These are phyloP conservation scores for Candida sakaeoensis DNA, from an alignment of 805 yeast species.

Conservation along the genomic window DNA sequence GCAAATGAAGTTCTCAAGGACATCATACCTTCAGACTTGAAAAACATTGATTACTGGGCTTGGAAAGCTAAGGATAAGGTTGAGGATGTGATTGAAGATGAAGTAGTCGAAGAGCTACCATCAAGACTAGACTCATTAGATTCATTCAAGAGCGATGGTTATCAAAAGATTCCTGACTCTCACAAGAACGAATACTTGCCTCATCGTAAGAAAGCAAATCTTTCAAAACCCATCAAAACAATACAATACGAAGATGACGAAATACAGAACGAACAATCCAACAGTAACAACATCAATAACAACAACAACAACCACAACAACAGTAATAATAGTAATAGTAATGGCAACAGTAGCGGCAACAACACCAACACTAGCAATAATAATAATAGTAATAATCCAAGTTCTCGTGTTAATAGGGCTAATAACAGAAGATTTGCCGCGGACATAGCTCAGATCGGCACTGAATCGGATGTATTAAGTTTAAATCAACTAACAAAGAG, in stretches of 20 bases:
- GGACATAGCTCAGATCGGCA: constrained; percentile 79
- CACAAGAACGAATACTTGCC: constrained; percentile 75
- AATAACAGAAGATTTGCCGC: constrained; percentile 85
- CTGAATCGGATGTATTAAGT: constrained; percentile 76
- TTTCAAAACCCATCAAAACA: constrained; percentile 61
- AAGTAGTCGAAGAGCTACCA: constrained; percentile 24
- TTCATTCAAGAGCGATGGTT: constrained; percentile 71
- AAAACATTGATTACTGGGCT: constrained; percentile 56
- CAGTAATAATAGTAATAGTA: constrained; percentile 4
- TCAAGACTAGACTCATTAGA: constrained; percentile 48
- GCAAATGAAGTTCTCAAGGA: constrained; percentile 38
- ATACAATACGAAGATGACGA: constrained; percentile 63
- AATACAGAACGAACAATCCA: constrained; percentile 10
- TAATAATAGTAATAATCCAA: constrained; percentile 42
- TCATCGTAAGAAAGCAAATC: constrained; percentile 67
- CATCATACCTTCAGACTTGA: constrained; percentile 11
- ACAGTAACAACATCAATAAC: constrained; percentile 5
- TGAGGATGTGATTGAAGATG: constrained; percentile 25
- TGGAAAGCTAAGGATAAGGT: constrained; percentile 48
- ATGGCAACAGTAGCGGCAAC: constrained; percentile 4
- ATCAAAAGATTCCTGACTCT: constrained; percentile 65
- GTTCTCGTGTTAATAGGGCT: constrained; percentile 83
- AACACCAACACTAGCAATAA: too few relatives aligned
- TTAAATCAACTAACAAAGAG: constrained; percentile 85
- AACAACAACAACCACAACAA: too few relatives aligned